A percentile compares a stretch with the other conserved stretches of the same genome.
Evolutionary conservation across 2,329 filamentous ascomycete species (phyloP).

Genomic region (Colletotrichum chlorophyti): DNA sequence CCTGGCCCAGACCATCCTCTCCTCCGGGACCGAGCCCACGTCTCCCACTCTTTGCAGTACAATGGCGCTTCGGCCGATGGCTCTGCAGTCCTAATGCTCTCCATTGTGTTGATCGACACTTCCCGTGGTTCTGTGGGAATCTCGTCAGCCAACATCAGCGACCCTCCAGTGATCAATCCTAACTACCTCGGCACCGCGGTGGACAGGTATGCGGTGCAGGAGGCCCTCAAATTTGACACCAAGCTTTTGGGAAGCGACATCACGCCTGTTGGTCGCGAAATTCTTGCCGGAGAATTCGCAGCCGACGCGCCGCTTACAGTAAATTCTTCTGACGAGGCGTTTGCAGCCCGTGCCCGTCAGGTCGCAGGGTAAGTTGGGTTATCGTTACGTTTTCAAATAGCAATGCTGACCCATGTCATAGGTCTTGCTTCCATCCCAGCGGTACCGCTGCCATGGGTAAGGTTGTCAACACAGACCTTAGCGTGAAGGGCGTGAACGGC

Average conservation of each 20-base stretch:
- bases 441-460: conserved; percentile 42
- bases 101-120: conserved; percentile 34
- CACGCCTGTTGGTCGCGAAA: conserved; percentile 29
- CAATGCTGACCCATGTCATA: too few relatives aligned
- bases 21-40: conserved; percentile 31
- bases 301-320: conserved; percentile 32
- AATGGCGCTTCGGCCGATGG: conserved; percentile 12
- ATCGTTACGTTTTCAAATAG: too few relatives aligned
- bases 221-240: conserved; percentile 34
- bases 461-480: conserved; percentile 38
- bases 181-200: conserved; percentile 38
- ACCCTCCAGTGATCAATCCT: conserved; percentile 35
- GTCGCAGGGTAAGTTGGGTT: conserved; percentile 2
- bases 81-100: conserved; percentile 27
- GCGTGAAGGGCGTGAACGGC: conserved; percentile 43
- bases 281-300: conserved; percentile 34
- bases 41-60: conserved; percentile 4
- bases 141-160: conserved; percentile 28
- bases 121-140: conserved; percentile 37
- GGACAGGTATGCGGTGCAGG: conserved; percentile 37
- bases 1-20: conserved; percentile 39
- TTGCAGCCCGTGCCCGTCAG: not conserved
- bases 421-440: conserved; percentile 33
- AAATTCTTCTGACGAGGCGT: conserved; percentile 33
- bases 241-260: conserved; percentile 30